Base-by-base conservation (phyloP, 176 grass and related monocot species). In the Luzula sylvatica region DNA sequence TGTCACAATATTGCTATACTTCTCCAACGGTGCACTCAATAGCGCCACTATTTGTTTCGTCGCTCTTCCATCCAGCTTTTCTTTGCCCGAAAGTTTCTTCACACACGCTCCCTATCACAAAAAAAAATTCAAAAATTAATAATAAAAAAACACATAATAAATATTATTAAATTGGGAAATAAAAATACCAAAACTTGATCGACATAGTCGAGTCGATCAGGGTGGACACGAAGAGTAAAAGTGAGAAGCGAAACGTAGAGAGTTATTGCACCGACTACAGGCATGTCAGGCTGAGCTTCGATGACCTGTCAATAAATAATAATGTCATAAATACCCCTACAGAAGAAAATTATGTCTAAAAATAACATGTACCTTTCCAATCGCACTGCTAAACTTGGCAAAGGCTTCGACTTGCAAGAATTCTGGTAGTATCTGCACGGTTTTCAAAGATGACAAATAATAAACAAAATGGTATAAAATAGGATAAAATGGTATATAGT, bases 141-240 rank as follows among this genome's bases (percentile, higher is more conserved):
- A 20, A n/a, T n/a, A n/a, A n/a, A n/a, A n/a, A n/a, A n/a, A n/a
- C n/a, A n/a, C n/a, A n/a, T n/a, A n/a, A n/a, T n/a, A n/a, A n/a
- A n/a, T n/a, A n/a, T n/a, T n/a, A n/a, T n/a, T n/a, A n/a, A n/a
- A n/a, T n/a, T n/a, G n/a, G n/a, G n/a, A n/a, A n/a, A n/a, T n/a
- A n/a, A n/a, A n/a, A n/a, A n/a, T 89, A 96, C 92, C 65, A 96
- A 65, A 46, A 96, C 92, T 96, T 96, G 85, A 69, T 90, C 92
- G 70, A 96, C 92, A 63, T 96, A 96, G 72, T 96, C 92, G 70
- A 96, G 92, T 49, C 92, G 81, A 72, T 96, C 92, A 64, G 92
- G 92, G 70, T 96, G 92, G 23, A 96, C 92, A 46, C 78, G 85
- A 54, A 96, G 92, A 35, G 92, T 96, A 77, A 96, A 96, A 38